phyloP scores from a whole-genome alignment of 768 basidiomycete genomes.

The Mycena maculata region DNA sequence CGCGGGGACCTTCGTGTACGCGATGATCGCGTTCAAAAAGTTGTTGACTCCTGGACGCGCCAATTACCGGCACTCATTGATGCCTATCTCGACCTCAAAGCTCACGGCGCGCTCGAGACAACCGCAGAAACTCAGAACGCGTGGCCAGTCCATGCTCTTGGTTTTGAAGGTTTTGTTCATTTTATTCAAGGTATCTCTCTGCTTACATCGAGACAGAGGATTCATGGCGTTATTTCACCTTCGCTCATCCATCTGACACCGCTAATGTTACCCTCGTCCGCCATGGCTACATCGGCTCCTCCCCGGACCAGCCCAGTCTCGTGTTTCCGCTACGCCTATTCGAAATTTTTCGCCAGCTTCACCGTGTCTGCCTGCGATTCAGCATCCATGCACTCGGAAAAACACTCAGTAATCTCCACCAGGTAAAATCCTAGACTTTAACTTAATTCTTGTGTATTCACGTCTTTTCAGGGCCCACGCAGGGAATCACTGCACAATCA shows the following conservation, averaged over 20 bases:
- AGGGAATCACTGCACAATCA: neutral
- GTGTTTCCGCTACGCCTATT: slow-evolving; percentile 36
- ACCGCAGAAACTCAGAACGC: neutral
- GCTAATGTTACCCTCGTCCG: slow-evolving; percentile 35
- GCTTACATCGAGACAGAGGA: neutral
- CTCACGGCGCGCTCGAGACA: neutral
- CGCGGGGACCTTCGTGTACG: slow-evolving; percentile 7
- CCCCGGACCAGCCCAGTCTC: slow-evolving; percentile 30
- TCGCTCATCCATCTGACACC: neutral
- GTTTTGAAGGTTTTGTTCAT: slow-evolving; percentile 12
- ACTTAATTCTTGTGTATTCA: too few relatives aligned
- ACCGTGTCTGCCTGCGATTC: slow-evolving; percentile 38
- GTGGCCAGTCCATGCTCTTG: neutral
- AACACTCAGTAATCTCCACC: slow-evolving; percentile 34
- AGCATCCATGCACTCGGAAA: slow-evolving; percentile 36
- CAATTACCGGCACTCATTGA: slow-evolving; percentile 9
- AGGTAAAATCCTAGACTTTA: too few relatives aligned
- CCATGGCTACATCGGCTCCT: slow-evolving; percentile 37
- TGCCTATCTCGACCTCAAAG: slow-evolving; percentile 5
- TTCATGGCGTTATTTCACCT: neutral
- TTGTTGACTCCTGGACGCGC: neutral
- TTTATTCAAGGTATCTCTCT: neutral
- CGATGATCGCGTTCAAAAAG: too few relatives aligned
- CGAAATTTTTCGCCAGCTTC: slow-evolving; percentile 40
- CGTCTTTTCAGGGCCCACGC: neutral